Evolutionary conservation across 2,329 filamentous ascomycete genomes (phyloP).

Genomic region (Acarospora socialis): DNA sequence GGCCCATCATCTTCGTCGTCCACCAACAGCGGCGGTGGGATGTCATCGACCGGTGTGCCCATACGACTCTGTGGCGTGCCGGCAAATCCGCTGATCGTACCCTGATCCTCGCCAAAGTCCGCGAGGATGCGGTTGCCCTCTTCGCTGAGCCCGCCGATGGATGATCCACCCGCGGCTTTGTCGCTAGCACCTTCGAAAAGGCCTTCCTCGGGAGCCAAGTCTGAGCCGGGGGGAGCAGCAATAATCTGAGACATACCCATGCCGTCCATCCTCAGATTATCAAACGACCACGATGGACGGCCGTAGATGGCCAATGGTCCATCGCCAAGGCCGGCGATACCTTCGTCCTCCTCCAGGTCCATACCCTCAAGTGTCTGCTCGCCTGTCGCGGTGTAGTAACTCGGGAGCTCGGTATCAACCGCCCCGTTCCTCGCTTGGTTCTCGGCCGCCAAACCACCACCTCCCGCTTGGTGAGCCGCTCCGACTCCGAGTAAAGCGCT

Average conservation of each 20-base stretch:
- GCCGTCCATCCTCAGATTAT: conserved; percentile 23
- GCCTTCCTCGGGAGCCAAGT: conserved; percentile 20
- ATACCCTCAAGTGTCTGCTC: conserved; percentile 21
- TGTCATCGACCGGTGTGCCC: conserved; percentile 20
- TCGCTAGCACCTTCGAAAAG: conserved; percentile 27
- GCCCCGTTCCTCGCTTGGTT: conserved; percentile 22
- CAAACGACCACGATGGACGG: conserved; percentile 20
- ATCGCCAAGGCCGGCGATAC: conserved; percentile 14
- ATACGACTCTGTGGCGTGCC: conserved; percentile 13
- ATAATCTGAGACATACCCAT: conserved; percentile 20
- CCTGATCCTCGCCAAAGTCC: conserved; percentile 14
- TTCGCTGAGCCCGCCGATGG: conserved; percentile 17
- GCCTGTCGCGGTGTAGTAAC: conserved; percentile 18
- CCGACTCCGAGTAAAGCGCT: conserved; percentile 66
- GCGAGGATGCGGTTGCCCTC: conserved; percentile 15
- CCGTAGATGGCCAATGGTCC: conserved; percentile 14
- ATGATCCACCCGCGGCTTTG: conserved; percentile 24
- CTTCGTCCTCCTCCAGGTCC: conserved; percentile 21
- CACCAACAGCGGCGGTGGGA: conserved; percentile 19
- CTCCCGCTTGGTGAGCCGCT: conserved; percentile 56
- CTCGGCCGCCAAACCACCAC: conserved; percentile 41
- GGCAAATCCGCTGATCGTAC: conserved; percentile 9
- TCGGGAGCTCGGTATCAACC: conserved; percentile 21
- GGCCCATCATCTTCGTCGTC: conserved; percentile 26
- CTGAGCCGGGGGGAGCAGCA: conserved; percentile 17